A percentile compares a stretch with the other conserved stretches of the same genome.
Evolutionary conservation across 441 rosid genomes (phyloP).

Genomic region (Arabidopsis lyrata): DNA sequence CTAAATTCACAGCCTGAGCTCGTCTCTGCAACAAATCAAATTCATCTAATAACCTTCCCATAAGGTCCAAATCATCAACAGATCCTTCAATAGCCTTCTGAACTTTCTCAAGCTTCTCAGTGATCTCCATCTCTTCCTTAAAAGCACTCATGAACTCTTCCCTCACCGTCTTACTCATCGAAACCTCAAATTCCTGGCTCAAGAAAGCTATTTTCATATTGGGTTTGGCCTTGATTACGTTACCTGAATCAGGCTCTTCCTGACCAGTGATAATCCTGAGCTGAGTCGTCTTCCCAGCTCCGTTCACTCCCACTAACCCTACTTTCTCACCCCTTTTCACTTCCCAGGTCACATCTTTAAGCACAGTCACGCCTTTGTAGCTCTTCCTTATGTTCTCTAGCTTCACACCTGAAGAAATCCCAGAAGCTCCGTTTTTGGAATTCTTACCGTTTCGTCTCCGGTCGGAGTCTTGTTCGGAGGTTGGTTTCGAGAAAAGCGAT

Average conservation of each 20-base stretch:
- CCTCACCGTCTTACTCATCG: slow-evolving; percentile 80
- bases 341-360: slow-evolving; percentile 89
- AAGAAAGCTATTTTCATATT: slow-evolving; percentile 79
- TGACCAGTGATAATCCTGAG: slow-evolving; percentile 82
- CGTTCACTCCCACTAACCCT: slow-evolving; percentile 92
- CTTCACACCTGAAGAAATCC: slow-evolving; percentile 82
- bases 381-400: slow-evolving; percentile 82
- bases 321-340: slow-evolving; percentile 93
- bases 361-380: slow-evolving; percentile 82
- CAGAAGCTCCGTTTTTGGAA: slow-evolving; percentile 65
- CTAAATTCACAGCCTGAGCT: slow-evolving; percentile 81
- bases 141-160: slow-evolving; percentile 95
- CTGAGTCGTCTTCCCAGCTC: slow-evolving; percentile 97
- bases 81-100: slow-evolving; percentile 84
- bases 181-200: slow-evolving; percentile 95
- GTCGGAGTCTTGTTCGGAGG: slow-evolving; percentile 45
- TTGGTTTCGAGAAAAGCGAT: slow-evolving; percentile 65
- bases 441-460: slow-evolving; percentile 49
- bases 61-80: slow-evolving; percentile 84
- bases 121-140: slow-evolving; percentile 86
- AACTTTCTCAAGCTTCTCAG: slow-evolving; percentile 69
- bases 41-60: slow-evolving; percentile 96
- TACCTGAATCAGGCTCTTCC: slow-evolving; percentile 90
- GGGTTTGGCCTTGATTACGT: slow-evolving; percentile 74
- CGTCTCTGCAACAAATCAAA: slow-evolving; percentile 86